Evolutionary conservation across 768 basidiomycete genomes (phyloP).

Genomic region (Suillus decipiens): DNA sequence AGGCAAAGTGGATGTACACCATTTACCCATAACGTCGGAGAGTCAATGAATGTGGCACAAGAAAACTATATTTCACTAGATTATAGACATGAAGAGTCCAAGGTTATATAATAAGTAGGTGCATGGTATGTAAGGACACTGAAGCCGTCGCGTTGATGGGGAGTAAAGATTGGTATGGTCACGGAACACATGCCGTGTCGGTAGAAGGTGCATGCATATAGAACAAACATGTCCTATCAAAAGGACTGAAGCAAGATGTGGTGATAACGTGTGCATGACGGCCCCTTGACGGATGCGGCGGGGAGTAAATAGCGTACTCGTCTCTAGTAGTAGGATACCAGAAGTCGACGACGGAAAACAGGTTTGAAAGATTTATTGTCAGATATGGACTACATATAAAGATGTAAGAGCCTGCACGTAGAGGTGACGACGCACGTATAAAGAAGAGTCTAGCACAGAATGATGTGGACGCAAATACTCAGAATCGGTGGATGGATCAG

Average conservation of each 20-base stretch:
- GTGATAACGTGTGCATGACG: too few species aligned
- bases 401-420: background rate
- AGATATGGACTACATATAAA: background rate
- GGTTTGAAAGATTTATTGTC: conserved; percentile 1
- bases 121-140: conserved; percentile 10
- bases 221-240: background rate
- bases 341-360: background rate
- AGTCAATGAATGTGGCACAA: conserved; percentile 53
- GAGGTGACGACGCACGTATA: conserved; percentile 1
- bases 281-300: background rate
- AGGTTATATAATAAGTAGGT: conserved; percentile 22
- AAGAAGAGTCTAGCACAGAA: background rate
- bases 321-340: background rate
- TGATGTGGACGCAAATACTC: background rate
- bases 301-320: too few species aligned
- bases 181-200: background rate
- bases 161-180: background rate
- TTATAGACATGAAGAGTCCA: conserved; percentile 31
- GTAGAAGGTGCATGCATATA: background rate
- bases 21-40: conserved; percentile 49
- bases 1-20: conserved; percentile 20
- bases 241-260: background rate
- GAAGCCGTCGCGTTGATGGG: background rate
- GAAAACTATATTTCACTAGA: conserved; percentile 39
- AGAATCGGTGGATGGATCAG: background rate